These are phyloP conservation scores for Fraxinus platypoda DNA, from an alignment of 305 asterid species.

Conservation along the genomic window DNA sequence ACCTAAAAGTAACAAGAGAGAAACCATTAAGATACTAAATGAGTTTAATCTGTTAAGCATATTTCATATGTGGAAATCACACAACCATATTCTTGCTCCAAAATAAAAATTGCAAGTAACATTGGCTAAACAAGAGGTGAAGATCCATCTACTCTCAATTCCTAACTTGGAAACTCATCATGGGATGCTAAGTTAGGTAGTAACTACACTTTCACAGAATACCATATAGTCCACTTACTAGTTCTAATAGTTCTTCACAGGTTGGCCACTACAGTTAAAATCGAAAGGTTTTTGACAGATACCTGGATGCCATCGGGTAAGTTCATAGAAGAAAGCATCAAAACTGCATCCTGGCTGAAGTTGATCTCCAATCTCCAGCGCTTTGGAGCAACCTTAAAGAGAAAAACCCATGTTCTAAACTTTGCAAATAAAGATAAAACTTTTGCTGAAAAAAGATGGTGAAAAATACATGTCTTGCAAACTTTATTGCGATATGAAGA, in stretches of 20 bases:
- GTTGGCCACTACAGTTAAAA: constrained; percentile 9
- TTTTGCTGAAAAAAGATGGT: neutral
- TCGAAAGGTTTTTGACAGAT: constrained; percentile 1
- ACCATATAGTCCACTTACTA: neutral
- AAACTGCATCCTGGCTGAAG: constrained; percentile 83
- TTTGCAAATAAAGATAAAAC: neutral
- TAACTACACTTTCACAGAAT: neutral
- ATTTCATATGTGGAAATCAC: neutral
- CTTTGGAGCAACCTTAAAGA: constrained; percentile 78
- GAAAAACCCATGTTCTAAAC: neutral
- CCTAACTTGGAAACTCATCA: neutral
- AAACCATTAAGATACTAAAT: neutral
- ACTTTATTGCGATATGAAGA: neutral
- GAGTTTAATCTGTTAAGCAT: neutral
- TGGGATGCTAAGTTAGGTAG: neutral
- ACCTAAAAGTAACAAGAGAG: neutral
- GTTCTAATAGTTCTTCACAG: neutral
- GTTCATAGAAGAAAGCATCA: constrained; percentile 95
- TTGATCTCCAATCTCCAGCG: constrained; percentile 93
- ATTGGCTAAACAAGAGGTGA: neutral
- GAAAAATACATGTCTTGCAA: neutral
- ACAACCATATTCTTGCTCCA: neutral
- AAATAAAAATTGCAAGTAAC: neutral
- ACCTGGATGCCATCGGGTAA: constrained; percentile 99
- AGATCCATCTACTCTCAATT: neutral